Conservation (phyloP, 192 early-diverging fungal species). For the Funneliformis geosporum region DNA sequence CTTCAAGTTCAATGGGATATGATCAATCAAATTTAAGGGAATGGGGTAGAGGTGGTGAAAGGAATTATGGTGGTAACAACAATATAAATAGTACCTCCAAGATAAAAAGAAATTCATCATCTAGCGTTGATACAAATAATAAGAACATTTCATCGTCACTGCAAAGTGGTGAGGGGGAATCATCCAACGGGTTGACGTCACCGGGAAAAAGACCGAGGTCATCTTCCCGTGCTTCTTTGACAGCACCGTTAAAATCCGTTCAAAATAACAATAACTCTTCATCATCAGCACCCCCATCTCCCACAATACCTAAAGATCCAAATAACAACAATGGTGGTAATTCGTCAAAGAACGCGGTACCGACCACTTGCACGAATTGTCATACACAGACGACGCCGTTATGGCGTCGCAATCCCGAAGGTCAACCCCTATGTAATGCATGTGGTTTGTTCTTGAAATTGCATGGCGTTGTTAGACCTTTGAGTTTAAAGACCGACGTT, state of each 20-base stretch:
- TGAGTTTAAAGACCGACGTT: constrained; percentile 85
- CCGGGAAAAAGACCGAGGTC: constrained; percentile 32
- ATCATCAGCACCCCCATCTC: constrained; percentile 28
- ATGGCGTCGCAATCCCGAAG: constrained; percentile 91
- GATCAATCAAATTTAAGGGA: neutral
- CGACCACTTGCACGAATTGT: constrained; percentile 81
- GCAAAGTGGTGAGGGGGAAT: neutral
- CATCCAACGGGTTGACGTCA: neutral
- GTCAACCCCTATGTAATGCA: constrained; percentile 93
- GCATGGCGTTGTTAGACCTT: constrained; percentile 85
- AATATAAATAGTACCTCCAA: neutral
- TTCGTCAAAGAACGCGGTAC: constrained; percentile 37
- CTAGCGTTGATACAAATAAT: neutral
- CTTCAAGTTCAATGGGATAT: neutral
- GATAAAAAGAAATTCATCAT: constrained; percentile 19
- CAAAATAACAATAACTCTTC: constrained; percentile 27
- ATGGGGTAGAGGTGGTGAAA: neutral
- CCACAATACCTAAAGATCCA: constrained; percentile 22
- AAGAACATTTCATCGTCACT: constrained; percentile 13
- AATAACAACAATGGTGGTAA: constrained; percentile 35
- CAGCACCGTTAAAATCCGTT: constrained; percentile 32
- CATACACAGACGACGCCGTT: constrained; percentile 87
- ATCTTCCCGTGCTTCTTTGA: constrained; percentile 22
- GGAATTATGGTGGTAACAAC: neutral
- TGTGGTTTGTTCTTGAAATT: constrained; percentile 97